Evolutionary conservation across 2,329 filamentous ascomycete genomes (phyloP), one percentile per base, ranked within the genome.

Genomic region (Scedosporium boydii): DNA sequence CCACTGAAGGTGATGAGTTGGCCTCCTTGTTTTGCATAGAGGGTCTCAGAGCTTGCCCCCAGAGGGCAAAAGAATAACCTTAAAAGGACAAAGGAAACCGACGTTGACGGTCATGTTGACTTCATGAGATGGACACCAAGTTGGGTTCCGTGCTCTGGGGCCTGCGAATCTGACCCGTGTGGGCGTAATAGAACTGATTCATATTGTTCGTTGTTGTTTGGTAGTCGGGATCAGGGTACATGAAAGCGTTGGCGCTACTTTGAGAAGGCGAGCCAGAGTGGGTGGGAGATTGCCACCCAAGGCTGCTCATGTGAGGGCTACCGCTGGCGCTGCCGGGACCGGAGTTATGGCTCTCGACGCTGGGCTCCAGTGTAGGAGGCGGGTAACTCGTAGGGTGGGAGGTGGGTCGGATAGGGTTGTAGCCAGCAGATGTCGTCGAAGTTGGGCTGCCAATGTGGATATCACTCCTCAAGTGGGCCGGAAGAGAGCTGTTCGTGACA

Each of bases 311-410:
- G 74, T 97, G 93, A 59, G 93, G 93, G 73, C 92, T 96, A 61
- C 90, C 89, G 63, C 80, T 86, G n/a, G 84, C 87, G 71, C 90
- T 96, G 62, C 82, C 82, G 59, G 79, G 74, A 1, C 83, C 85
- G 2, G 85, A 80, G 68, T 89, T 87, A 66, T 88, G 87, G n/a
- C 55, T 48, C 72, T 93, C 91, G 65, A 91, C 83, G 73, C 85
- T 93, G 27, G 93, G 91, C 77, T 97, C 93, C 60, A 97, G 80
- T 16, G 90, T 92, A 1, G 91, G 90, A 26, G 90, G 91, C n/a
- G 88, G 89, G 73, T 93, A 96, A 64, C 83, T 82, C 12, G 80
- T 87, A 0, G 93, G 93, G 74, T 97, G 93, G 46, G 93, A 97
- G 0, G 93, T 97, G 68, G 93, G 85, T 57, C 85, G 81, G 70